Conservation (phyloP, 345 rosid species). For the Passiflora organensis region DNA sequence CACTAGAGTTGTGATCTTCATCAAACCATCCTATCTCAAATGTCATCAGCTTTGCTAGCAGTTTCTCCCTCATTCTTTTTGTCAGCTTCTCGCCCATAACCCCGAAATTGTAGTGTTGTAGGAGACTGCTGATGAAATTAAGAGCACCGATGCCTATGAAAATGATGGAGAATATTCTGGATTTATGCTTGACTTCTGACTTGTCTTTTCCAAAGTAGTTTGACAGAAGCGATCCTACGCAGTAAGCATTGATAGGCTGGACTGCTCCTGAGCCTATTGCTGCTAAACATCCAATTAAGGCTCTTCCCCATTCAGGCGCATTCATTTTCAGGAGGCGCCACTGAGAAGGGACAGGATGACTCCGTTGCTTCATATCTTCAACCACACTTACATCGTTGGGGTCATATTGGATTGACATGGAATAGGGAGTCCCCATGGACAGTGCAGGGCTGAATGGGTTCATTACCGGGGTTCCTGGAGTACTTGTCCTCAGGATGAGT, state of each 20-base stretch:
- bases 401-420: conserved; percentile 41
- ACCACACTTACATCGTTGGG: conserved; percentile 30
- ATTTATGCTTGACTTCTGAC: conserved; percentile 37
- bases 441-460: conserved; percentile 55
- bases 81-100: conserved; percentile 67
- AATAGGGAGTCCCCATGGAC: conserved; percentile 54
- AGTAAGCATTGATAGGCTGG: conserved; percentile 65
- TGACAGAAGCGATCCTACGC: conserved; percentile 52
- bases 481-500: conserved; percentile 37
- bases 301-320: conserved; percentile 42
- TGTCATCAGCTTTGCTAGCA: conserved; percentile 49
- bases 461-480: conserved; percentile 33
- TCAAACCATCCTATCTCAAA: conserved; percentile 66
- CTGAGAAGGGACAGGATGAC: conserved; percentile 46
- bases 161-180: conserved; percentile 39
- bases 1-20: conserved; percentile 61
- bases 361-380: conserved; percentile 15
- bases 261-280: conserved; percentile 59
- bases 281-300: conserved; percentile 51
- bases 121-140: conserved; percentile 41
- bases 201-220: conserved; percentile 41
- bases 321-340: conserved; percentile 61
- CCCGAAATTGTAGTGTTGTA: conserved; percentile 57
- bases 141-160: conserved; percentile 51
- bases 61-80: conserved; percentile 48